A percentile compares a stretch with the other conserved stretches of the same genome.
Conservation (phyloP, 1,284 basidiomycete species). For the Pseudozyma sp. region DNA sequence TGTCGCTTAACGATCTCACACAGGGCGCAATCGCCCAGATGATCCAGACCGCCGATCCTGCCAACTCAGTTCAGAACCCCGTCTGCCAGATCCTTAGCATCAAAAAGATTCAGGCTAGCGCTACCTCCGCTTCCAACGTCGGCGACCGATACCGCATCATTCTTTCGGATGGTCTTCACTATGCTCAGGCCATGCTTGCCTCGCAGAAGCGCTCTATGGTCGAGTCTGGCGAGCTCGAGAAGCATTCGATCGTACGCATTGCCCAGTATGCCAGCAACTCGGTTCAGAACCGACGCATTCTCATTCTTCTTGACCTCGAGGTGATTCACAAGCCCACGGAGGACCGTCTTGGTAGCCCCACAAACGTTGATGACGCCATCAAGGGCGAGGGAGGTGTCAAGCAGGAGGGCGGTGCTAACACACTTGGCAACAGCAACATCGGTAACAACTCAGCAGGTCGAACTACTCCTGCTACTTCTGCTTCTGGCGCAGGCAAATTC, state of each 20-base stretch:
- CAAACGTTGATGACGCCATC: conserved; percentile 51
- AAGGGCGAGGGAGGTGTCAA: conserved; percentile 41
- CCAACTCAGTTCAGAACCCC: conserved; percentile 53
- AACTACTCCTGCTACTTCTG: conserved; percentile 48
- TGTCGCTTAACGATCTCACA: conserved; percentile 56
- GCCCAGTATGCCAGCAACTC: conserved; percentile 84
- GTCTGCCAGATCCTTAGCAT: conserved; percentile 67
- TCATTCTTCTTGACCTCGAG: conserved; percentile 85
- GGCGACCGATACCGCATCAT: conserved; percentile 67
- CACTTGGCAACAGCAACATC: conserved; percentile 32
- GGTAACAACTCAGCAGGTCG: conserved; percentile 42
- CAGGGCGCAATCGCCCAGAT: conserved; percentile 62
- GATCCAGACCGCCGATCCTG: conserved; percentile 56
- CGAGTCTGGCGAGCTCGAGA: conserved; percentile 77
- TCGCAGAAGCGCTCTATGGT: conserved; percentile 88
- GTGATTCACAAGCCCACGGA: conserved; percentile 41
- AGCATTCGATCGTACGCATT: conserved; percentile 80
- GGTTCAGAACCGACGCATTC: conserved; percentile 81
- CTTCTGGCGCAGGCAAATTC: conserved; percentile 27
- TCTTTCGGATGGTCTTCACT: conserved; percentile 66
- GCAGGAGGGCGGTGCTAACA: conserved; percentile 32
- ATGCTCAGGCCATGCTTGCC: conserved; percentile 82
- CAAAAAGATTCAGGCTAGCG: conserved; percentile 62
- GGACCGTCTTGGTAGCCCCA: conserved; percentile 61
- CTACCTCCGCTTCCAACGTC: conserved; percentile 46